Evolutionary conservation across 331 rosid genomes (phyloP).

Genomic region (Saraca asoca): DNA sequence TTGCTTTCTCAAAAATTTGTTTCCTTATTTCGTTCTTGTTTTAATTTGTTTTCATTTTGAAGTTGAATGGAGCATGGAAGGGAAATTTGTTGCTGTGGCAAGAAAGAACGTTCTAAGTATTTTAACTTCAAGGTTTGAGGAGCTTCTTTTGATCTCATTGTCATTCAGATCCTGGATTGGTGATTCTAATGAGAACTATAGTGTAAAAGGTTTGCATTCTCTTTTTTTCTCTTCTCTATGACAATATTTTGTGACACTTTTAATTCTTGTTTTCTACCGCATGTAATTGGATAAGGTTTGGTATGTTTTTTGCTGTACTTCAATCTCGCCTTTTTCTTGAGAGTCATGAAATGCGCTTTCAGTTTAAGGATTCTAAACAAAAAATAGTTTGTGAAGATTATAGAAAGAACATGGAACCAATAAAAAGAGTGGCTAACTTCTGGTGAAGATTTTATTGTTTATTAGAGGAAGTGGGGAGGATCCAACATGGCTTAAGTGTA

Average conservation of each 20-base stretch:
- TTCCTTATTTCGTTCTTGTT: conserved; percentile 24
- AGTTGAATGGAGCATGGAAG: conserved; percentile 80
- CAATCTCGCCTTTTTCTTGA: not conserved
- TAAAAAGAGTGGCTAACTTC: not conserved
- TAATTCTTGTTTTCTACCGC: too few relatives aligned
- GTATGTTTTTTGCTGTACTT: not conserved
- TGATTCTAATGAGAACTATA: conserved; percentile 43
- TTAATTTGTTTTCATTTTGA: conserved; percentile 33
- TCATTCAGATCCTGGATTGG: conserved; percentile 49
- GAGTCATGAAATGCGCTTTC: not conserved
- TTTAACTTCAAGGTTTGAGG: conserved; percentile 67
- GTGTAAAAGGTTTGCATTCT: conserved; percentile 57
- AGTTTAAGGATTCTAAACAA: too few relatives aligned
- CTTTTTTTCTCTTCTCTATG: not conserved
- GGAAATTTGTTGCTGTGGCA: conserved; percentile 75
- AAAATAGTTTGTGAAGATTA: too few relatives aligned
- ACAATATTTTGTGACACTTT: not conserved
- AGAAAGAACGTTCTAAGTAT: conserved; percentile 59
- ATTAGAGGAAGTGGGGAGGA: not conserved
- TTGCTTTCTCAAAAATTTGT: conserved; percentile 15
- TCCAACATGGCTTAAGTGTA: not conserved
- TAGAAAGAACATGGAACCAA: too few relatives aligned
- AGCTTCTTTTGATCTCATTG: conserved; percentile 52
- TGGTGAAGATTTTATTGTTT: not conserved
- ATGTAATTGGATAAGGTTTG: too few relatives aligned